Evolutionary conservation across 1,284 basidiomycete species (phyloP), one percentile per base, ranked within the genome.

Genomic region (Leccinum subfulvum): DNA sequence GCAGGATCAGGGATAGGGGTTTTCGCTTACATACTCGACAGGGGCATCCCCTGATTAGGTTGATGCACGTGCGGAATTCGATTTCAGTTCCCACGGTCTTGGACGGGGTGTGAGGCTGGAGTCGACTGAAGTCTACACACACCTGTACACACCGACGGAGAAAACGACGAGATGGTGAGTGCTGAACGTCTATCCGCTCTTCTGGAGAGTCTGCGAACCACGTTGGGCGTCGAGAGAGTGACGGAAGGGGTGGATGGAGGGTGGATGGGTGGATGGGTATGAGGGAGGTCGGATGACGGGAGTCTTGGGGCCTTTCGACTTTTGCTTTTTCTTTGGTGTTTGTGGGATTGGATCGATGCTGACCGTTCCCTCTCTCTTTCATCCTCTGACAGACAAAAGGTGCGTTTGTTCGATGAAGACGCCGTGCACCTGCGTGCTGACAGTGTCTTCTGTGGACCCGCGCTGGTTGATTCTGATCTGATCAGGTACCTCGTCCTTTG

Each of bases 401-500:
- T 91, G 80, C 73, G 85, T 82, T 71, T 82, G 16, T 72, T 21
- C 39, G 4, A 58, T n/a, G 28, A 28, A 28, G 10, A 18, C n/a
- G 23, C 9, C 51, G 21, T 26, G 26, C 26, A 23, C 51, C 8
- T 26, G 21, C 26, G 21, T 14, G 51, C 51, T 52, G 26, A 52
- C 21, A 14, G 51, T 52, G 26, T 9, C 21, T 51, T 51, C 49
- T 44, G 21, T 23, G 21, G 49, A 2, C 49, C 13, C 10, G 23
- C 49, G 13, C 14, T 26, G 18, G 49, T 51, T 23, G 0, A 14
- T 14, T 23, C 13, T 23, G 18, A 13, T 18, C 64, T 66, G 63
- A 69, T 52, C 76, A 94, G 91, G 92, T 88, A 94, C 92, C 77
- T 92, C 92, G 78, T 94, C 92, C 76, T 94, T 94, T 76, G 89